These are phyloP conservation scores for Monosporascus sp. DNA, from an alignment of 2,329 filamentous ascomycete genomes.

Conservation along the genomic window DNA sequence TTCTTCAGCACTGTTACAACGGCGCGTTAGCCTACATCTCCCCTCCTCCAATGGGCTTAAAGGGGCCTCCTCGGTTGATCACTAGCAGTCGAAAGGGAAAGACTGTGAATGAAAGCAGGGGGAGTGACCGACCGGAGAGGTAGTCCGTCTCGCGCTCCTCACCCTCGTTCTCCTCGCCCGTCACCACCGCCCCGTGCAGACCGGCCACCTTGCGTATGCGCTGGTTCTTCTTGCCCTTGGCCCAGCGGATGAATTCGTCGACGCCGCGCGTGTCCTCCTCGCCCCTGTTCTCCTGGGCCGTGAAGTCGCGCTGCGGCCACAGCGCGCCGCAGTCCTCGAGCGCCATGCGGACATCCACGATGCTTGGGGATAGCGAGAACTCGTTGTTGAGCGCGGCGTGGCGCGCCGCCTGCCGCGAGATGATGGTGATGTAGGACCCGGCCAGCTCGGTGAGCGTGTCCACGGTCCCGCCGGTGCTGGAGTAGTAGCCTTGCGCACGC, in stretches of 20 bases:
- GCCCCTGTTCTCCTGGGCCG: conserved; percentile 63
- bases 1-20: conserved; percentile 65
- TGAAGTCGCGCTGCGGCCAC: conserved; percentile 58
- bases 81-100: background rate
- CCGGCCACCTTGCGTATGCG: conserved; percentile 79
- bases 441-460: conserved; percentile 86
- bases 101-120: conserved; percentile 3
- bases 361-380: conserved; percentile 54
- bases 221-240: conserved; percentile 63
- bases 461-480: conserved; percentile 72
- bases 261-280: conserved; percentile 76
- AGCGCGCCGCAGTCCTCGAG: conserved; percentile 76
- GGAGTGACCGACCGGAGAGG: conserved; percentile 48
- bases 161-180: conserved; percentile 48
- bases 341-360: conserved; percentile 80
- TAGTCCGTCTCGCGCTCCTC: conserved; percentile 52
- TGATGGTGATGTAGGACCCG: conserved; percentile 69
- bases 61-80: too few species aligned
- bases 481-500: conserved; percentile 84
- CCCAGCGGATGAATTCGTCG: conserved; percentile 75
- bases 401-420: conserved; percentile 66
- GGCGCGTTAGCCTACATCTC: conserved; percentile 16
- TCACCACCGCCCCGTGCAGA: conserved; percentile 41
- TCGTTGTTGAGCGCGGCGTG: conserved; percentile 66
- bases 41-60: too few species aligned